These are phyloP conservation scores for Osmanthus fragrans DNA, from an alignment of 257 asterid genomes.

Conservation along the genomic window DNA sequence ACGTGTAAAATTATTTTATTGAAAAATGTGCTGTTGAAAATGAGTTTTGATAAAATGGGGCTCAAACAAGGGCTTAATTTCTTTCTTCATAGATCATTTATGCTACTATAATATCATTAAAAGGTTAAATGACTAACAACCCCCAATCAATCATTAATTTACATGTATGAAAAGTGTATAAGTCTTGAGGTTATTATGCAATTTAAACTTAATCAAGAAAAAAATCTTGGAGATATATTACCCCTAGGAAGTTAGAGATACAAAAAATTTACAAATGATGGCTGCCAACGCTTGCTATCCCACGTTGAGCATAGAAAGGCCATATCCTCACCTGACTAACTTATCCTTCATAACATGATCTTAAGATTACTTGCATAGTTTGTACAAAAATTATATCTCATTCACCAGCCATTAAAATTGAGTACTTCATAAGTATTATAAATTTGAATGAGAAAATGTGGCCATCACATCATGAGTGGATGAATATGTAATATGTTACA, in stretches of 20 bases:
- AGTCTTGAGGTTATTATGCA: neutral
- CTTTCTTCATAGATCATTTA: constrained; percentile 16
- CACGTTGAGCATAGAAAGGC: neutral
- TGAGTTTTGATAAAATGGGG: too few species aligned
- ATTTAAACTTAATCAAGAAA: neutral
- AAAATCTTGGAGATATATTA: neutral
- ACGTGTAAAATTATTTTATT: too few species aligned
- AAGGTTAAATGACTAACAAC: constrained; percentile 7
- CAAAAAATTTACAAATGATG: neutral
- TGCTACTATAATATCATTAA: neutral
- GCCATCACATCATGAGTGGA: neutral
- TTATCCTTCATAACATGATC: neutral
- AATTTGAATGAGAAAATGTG: neutral
- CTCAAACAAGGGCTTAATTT: neutral
- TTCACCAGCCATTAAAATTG: neutral
- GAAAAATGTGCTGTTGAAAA: too few species aligned
- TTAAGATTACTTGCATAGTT: neutral
- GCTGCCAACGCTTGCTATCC: neutral
- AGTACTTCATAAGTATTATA: neutral
- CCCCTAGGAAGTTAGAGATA: constrained; percentile 5
- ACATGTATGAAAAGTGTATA: neutral
- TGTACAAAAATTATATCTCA: neutral
- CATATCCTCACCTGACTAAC: neutral
- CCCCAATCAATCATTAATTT: neutral
- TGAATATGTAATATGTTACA: neutral